Evolutionary conservation across 1,139 yeast genomes (phyloP).

Genomic region (Blastobotrys proliferans): DNA sequence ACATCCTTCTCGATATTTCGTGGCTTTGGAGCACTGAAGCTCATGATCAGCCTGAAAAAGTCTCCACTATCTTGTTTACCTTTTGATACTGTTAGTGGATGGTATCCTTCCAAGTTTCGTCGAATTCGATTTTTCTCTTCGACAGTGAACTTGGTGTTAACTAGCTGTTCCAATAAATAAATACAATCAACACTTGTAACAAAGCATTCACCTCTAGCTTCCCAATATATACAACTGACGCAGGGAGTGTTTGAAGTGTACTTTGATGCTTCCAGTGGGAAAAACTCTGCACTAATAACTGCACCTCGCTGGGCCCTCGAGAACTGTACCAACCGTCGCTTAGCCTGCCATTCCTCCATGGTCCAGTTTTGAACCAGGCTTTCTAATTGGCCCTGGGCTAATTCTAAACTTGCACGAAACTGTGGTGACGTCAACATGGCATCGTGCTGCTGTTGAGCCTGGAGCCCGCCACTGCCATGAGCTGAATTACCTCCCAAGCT

Average conservation of each 20-base stretch:
- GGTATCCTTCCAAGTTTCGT: constrained; percentile 61
- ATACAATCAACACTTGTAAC: constrained; percentile 69
- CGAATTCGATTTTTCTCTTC: constrained; percentile 70
- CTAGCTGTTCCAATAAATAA: constrained; percentile 52
- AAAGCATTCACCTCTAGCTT: constrained; percentile 46
- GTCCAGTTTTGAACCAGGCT: constrained; percentile 35
- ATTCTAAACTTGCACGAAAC: constrained; percentile 31
- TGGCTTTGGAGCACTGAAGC: constrained; percentile 63
- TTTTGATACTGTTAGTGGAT: constrained; percentile 58
- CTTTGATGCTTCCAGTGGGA: constrained; percentile 31
- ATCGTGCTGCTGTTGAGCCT: constrained; percentile 12
- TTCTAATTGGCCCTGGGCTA: constrained; percentile 34
- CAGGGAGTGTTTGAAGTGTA: constrained; percentile 32
- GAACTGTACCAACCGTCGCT: constrained; percentile 36
- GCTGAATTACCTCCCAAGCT: constrained; percentile 24
- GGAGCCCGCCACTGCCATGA: constrained; percentile 10
- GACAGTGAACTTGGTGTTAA: constrained; percentile 54
- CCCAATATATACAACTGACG: constrained; percentile 62
- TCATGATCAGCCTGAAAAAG: constrained; percentile 60
- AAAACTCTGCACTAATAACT: constrained; percentile 32
- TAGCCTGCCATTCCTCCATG: constrained; percentile 31
- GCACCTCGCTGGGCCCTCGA: constrained; percentile 36
- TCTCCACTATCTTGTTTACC: constrained; percentile 42
- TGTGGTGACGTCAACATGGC: constrained; percentile 18
- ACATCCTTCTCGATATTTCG: constrained; percentile 70